phyloP scores from a whole-genome alignment of 2,329 filamentous ascomycete species.

The Ophiosphaerella narmari region DNA sequence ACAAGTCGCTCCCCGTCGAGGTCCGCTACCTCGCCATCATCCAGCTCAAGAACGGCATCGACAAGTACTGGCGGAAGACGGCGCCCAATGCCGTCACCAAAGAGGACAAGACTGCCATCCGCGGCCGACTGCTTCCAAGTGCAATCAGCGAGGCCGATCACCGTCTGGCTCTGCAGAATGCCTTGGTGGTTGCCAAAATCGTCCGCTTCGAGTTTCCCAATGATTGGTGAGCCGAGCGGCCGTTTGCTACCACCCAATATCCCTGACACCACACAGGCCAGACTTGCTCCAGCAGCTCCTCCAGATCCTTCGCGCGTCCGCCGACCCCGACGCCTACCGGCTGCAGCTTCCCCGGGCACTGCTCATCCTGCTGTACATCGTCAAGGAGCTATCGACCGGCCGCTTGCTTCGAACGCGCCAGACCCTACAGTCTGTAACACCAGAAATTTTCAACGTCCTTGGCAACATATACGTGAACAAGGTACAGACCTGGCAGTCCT shows the following conservation, averaged over 20 bases:
- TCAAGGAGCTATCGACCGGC: slow-evolving; percentile 88
- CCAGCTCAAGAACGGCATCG: slow-evolving; percentile 94
- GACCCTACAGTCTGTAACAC: slow-evolving; percentile 75
- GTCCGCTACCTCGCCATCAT: slow-evolving; percentile 90
- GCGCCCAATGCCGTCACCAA: slow-evolving; percentile 68
- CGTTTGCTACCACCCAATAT: not conserved
- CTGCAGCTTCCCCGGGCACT: slow-evolving; percentile 73
- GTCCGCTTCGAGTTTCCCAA: slow-evolving; percentile 85
- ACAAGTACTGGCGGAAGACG: slow-evolving; percentile 88
- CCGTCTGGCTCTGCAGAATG: slow-evolving; percentile 82
- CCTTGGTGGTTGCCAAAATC: slow-evolving; percentile 84
- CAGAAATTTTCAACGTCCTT: slow-evolving; percentile 82
- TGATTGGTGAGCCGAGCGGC: slow-evolving; percentile 66
- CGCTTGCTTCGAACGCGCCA: slow-evolving; percentile 75
- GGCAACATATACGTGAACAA: slow-evolving; percentile 78
- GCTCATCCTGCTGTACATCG: slow-evolving; percentile 78
- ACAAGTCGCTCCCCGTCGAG: slow-evolving; percentile 74
- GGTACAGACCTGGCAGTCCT: slow-evolving; percentile 69
- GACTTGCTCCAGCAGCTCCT: slow-evolving; percentile 48
- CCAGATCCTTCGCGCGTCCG: slow-evolving; percentile 64
- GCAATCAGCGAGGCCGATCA: slow-evolving; percentile 77
- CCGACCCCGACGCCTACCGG: slow-evolving; percentile 59
- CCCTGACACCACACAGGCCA: slow-evolving; percentile 36
- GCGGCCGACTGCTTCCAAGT: slow-evolving; percentile 73
- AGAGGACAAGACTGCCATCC: slow-evolving; percentile 77